Evolutionary conservation across 2,329 filamentous ascomycete genomes (phyloP), one percentile per base, ranked within the genome.

Genomic region (Aspergillus pseudoterreus): DNA sequence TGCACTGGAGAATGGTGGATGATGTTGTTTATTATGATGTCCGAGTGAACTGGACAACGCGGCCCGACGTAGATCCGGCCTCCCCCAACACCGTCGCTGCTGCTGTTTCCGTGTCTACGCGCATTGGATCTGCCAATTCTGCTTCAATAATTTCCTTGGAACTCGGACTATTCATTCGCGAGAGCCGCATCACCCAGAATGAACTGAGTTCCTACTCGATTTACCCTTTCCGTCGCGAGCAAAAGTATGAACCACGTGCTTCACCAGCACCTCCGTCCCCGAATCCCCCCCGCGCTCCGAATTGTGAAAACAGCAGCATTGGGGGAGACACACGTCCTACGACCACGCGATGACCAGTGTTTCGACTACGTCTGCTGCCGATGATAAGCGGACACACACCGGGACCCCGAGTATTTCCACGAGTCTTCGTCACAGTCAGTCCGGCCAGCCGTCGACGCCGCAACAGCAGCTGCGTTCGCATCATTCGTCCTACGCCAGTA

Each of bases 401-500:
- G 21, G 24, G 15, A 8, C 17, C 19, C 19, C 32, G 14, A 52
- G 43, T 22, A 22, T 45, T 35, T 57, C 62, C 46, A 64, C 65
- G 42, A 65, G 53, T 50, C 47, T 68, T 32, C 69, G 68, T 24
- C 53, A 68, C 46, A 64, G 56, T 39, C 66, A 68, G 42, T 56
- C 60, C 39, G 57, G 63, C 32, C 58, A 60, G 35, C 71, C 74
- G 10, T 69, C 75, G 38, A 89, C 87, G 8, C 85, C 81, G 35
- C 75, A 67, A 49, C 68, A 67, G 21, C 64, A 63, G 33, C 59
- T 67, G 32, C 83, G 50, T 67, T 79, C 57, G 75, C 81, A 56
- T 68, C 75, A 63, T 71, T 82, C 61, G 66, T 84, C 58, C 32
- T 74, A 69, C 53, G 78, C 78, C 17, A 75, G 78, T 47, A 82